A percentile compares a stretch with the other conserved stretches of the same genome.
These are phyloP conservation scores for Avena eriantha DNA, from an alignment of 176 grass and related monocot species.

Conservation along the genomic window DNA sequence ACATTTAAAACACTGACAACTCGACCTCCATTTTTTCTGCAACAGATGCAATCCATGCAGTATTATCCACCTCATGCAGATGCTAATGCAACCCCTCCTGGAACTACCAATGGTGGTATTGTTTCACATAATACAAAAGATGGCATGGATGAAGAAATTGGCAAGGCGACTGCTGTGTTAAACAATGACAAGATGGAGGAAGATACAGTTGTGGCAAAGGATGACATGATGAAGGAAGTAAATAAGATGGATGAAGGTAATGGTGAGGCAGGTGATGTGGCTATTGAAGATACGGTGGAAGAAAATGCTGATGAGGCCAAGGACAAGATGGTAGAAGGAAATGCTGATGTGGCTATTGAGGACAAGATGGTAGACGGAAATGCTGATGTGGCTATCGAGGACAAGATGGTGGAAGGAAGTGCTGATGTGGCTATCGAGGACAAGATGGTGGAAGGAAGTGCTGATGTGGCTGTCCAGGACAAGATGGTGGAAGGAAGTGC, in stretches of 20 bases:
- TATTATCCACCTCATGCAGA: conserved; percentile 56
- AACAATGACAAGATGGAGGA: conserved; percentile 43
- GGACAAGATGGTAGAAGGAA: conserved; percentile 34
- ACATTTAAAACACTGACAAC: background rate
- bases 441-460: conserved; percentile 19
- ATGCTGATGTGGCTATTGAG: background rate
- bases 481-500: conserved; percentile 29
- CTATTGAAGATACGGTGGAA: conserved; percentile 8
- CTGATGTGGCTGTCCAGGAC: background rate
- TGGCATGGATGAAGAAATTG: conserved; percentile 45
- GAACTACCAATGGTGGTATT: conserved; percentile 42
- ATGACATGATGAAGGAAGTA: conserved; percentile 37
- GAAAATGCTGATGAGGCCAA: background rate
- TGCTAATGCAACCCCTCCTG: conserved; percentile 47
- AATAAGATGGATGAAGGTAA: conserved; percentile 37
- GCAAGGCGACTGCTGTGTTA: conserved; percentile 5
- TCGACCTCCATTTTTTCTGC: conserved; percentile 21
- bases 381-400: conserved; percentile 14
- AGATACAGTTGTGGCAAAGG: conserved; percentile 32
- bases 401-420: conserved; percentile 19
- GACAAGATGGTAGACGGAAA: conserved; percentile 10
- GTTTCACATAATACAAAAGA: conserved; percentile 44
- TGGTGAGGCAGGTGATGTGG: background rate
- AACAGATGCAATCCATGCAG: conserved; percentile 83
- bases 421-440: background rate